Evolutionary conservation across 306 rosid genomes (phyloP).

Genomic region (Senna siamea): DNA sequence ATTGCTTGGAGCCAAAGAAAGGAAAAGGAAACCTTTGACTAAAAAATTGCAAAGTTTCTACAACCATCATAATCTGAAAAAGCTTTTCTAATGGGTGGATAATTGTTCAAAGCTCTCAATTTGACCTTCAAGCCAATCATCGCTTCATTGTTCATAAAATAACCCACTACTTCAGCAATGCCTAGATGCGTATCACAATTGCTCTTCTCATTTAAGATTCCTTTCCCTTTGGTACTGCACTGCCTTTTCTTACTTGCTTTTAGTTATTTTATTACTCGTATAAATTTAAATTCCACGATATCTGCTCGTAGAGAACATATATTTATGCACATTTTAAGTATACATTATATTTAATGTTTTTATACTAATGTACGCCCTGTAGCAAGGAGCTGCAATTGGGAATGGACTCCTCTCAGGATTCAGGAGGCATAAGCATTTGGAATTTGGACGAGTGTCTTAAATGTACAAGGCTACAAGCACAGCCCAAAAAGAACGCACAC

Average conservation of each 20-base stretch:
- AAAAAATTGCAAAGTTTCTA: not conserved
- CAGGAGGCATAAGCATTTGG: no score
- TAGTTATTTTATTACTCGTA: not conserved
- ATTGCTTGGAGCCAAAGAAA: constrained; percentile 19
- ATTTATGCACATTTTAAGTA: no score
- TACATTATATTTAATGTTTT: no score
- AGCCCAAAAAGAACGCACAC: not conserved
- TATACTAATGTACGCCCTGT: no score
- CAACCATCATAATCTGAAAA: not conserved
- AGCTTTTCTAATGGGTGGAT: not conserved
- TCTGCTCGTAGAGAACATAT: not conserved
- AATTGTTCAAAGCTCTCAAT: not conserved
- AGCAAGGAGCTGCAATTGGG: no score
- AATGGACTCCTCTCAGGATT: no score
- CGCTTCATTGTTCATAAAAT: not conserved
- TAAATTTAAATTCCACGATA: not conserved
- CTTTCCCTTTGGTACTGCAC: constrained; percentile 17
- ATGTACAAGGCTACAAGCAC: not conserved
- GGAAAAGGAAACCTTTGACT: not conserved
- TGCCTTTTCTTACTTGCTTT: not conserved
- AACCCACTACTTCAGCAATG: not conserved
- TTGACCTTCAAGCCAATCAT: not conserved
- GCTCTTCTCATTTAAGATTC: constrained; percentile 20
- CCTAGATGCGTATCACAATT: not conserved
- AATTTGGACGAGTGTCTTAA: no score